Evolutionary conservation across 1,284 basidiomycete species (phyloP).

Genomic region (Anthracocystis setariae): DNA sequence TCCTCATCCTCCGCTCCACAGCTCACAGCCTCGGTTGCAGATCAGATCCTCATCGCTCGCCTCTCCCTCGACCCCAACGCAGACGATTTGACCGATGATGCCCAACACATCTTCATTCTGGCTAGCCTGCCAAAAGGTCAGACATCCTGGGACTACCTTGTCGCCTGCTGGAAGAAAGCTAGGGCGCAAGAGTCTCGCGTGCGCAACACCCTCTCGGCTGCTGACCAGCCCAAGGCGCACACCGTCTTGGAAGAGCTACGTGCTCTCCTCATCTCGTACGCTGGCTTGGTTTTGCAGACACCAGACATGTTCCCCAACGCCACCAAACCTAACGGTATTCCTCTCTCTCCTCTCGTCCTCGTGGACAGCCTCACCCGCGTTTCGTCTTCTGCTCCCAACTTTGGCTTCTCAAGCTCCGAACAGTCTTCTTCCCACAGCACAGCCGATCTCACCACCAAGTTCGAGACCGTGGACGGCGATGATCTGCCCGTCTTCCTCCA

Average conservation of each 20-base stretch:
- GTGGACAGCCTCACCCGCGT: constrained; percentile 67
- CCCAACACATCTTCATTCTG: constrained; percentile 80
- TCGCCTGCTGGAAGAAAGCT: constrained; percentile 83
- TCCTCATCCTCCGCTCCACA: constrained; percentile 51
- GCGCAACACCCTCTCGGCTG: constrained; percentile 71
- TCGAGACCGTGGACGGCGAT: constrained; percentile 64
- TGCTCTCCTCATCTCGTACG: constrained; percentile 83
- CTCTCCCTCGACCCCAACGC: constrained; percentile 80
- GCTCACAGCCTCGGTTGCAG: constrained; percentile 71
- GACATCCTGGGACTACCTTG: constrained; percentile 89
- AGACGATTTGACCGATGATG: constrained; percentile 82
- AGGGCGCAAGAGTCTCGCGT: constrained; percentile 43
- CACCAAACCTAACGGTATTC: constrained; percentile 42
- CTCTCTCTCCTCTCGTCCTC: constrained; percentile 73
- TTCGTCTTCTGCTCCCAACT: constrained; percentile 67
- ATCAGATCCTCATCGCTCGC: constrained; percentile 85
- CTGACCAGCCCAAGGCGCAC: constrained; percentile 74
- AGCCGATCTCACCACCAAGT: constrained; percentile 39
- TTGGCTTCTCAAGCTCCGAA: constrained; percentile 34
- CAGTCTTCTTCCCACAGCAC: constrained; percentile 17
- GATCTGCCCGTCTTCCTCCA: constrained; percentile 70
- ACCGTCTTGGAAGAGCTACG: constrained; percentile 44
- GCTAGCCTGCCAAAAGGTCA: constrained; percentile 81
- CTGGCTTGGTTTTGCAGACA: constrained; percentile 87
- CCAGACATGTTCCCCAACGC: constrained; percentile 83